Evolutionary conservation across 2,329 filamentous ascomycete species (phyloP).

Genomic region (Mycosphaerella arachidis): DNA sequence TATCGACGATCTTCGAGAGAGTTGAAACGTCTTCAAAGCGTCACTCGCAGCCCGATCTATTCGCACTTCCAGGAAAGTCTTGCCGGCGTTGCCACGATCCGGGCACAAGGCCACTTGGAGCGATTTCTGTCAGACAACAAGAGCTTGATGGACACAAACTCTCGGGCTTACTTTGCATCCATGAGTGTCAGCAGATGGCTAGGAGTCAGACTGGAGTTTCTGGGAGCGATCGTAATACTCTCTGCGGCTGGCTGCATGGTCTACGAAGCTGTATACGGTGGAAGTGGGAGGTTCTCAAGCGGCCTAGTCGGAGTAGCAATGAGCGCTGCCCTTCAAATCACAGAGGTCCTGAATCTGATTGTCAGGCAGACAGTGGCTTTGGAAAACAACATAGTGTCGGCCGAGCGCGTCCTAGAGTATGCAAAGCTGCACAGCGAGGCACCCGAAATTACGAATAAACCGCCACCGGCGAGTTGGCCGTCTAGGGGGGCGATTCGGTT

Average conservation of each 20-base stretch:
- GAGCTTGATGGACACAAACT: constrained; percentile 92
- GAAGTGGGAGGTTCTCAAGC: constrained; percentile 55
- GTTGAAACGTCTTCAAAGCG: constrained; percentile 90
- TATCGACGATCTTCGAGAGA: constrained; percentile 94
- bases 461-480: constrained; percentile 88
- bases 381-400: constrained; percentile 99
- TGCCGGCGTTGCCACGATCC: constrained; percentile 88
- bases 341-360: constrained; percentile 97
- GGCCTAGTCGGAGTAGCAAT: constrained; percentile 88
- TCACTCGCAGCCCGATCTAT: constrained; percentile 92
- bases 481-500: constrained; percentile 83
- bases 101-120: constrained; percentile 83
- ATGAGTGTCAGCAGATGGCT: constrained; percentile 90
- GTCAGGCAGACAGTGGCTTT: constrained; percentile 97
- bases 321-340: constrained; percentile 97
- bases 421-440: constrained; percentile 86
- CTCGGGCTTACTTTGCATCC: constrained; percentile 93
- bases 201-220: constrained; percentile 88
- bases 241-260: constrained; percentile 77
- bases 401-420: constrained; percentile 96
- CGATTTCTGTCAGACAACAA: constrained; percentile 92
- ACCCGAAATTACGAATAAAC: constrained; percentile 80
- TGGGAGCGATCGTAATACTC: constrained; percentile 90
- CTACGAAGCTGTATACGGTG: constrained; percentile 64
- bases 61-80: constrained; percentile 98